Percentiles rank a stretch among this genome's conserved stretches.
Evolutionary conservation across 306 rosid genomes (phyloP).

Genomic region (Glycine soja): DNA sequence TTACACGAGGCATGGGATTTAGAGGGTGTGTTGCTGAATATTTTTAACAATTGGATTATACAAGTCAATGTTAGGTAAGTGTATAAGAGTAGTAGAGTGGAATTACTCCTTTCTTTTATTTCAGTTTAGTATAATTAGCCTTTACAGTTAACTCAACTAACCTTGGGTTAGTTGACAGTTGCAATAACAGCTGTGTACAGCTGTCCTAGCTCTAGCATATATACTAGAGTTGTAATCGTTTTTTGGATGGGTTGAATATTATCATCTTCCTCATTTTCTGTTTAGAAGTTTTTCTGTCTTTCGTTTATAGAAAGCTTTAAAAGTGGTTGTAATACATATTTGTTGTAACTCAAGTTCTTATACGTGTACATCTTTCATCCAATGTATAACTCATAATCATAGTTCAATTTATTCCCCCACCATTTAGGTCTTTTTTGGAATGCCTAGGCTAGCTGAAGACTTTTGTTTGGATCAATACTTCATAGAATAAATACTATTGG

Average conservation of each 20-base stretch:
- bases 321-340: neutral
- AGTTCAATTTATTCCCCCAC: neutral
- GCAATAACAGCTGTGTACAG: too few relatives aligned
- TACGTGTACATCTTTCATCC: conserved; percentile 12
- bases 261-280: too few relatives aligned
- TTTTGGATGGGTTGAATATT: too few relatives aligned
- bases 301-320: too few relatives aligned
- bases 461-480: neutral
- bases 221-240: too few relatives aligned
- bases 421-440: conserved; percentile 23
- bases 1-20: conserved; percentile 15
- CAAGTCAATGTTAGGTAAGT: neutral
- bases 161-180: too few relatives aligned
- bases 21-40: conserved; percentile 2
- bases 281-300: too few relatives aligned
- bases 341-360: conserved; percentile 10
- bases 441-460: neutral
- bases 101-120: too few relatives aligned
- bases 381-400: conserved; percentile 7
- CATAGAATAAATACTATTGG: neutral
- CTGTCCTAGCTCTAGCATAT: too few relatives aligned
- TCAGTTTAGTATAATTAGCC: too few relatives aligned
- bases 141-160: too few relatives aligned
- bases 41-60: neutral
- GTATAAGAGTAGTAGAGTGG: too few relatives aligned